phyloP scores from a whole-genome alignment of 148 eudicot species.

The Agrostemma githago region DNA sequence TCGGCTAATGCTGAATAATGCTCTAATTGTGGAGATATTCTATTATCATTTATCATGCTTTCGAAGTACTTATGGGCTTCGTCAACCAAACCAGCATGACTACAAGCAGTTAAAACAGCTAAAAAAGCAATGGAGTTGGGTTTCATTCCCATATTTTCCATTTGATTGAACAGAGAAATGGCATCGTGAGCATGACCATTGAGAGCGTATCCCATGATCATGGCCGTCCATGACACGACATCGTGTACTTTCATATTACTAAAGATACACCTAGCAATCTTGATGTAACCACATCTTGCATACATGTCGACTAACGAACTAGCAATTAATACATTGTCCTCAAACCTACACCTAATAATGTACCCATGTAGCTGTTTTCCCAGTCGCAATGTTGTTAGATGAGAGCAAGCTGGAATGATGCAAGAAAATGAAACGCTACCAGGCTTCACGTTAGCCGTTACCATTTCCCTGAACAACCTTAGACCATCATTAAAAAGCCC shows the following conservation, averaged over 20 bases:
- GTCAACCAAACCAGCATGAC: slow-evolving; percentile 64
- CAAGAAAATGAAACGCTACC: slow-evolving; percentile 56
- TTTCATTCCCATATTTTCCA: slow-evolving; percentile 49
- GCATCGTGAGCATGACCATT: slow-evolving; percentile 66
- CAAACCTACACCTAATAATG: slow-evolving; percentile 44
- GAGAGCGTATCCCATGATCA: slow-evolving; percentile 78
- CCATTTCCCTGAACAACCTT: slow-evolving; percentile 64
- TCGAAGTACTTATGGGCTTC: slow-evolving; percentile 49
- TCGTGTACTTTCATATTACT: slow-evolving; percentile 52
- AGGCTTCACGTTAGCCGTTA: slow-evolving; percentile 49
- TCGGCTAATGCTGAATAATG: slow-evolving; percentile 73
- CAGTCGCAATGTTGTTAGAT: slow-evolving; percentile 56
- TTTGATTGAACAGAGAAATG: slow-evolving; percentile 45
- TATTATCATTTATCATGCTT: slow-evolving; percentile 42
- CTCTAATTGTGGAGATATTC: slow-evolving; percentile 51
- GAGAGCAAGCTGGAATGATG: slow-evolving; percentile 80
- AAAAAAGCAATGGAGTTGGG: slow-evolving; percentile 56
- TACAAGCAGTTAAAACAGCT: slow-evolving; percentile 76
- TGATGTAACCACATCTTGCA: slow-evolving; percentile 76
- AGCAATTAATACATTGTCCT: slow-evolving; percentile 58
- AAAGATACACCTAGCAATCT: slow-evolving; percentile 53
- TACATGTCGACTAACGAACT: slow-evolving; percentile 89
- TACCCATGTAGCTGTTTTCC: slow-evolving; percentile 80
- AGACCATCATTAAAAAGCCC: slow-evolving; percentile 68
- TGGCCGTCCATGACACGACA: slow-evolving; percentile 76